These are phyloP conservation scores for Clonostachys sp. DNA, from an alignment of 2,329 filamentous ascomycete species.

Conservation along the genomic window DNA sequence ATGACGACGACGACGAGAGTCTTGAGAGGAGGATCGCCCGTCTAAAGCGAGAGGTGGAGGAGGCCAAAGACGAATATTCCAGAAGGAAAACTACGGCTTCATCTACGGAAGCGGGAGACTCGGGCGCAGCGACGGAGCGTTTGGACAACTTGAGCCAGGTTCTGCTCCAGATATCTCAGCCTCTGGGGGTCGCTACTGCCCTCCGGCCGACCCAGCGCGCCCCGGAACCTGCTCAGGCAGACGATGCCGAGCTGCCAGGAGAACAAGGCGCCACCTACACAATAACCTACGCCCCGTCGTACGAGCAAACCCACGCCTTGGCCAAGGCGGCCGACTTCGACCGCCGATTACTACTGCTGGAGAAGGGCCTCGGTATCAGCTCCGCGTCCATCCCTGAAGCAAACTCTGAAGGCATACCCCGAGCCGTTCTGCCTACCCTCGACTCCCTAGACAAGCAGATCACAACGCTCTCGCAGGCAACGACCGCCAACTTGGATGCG, in stretches of 20 bases:
- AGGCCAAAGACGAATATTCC: slow-evolving; percentile 59
- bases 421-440: slow-evolving; percentile 77
- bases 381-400: slow-evolving; percentile 62
- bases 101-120: slow-evolving; percentile 41
- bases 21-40: slow-evolving; percentile 76
- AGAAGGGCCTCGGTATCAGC: slow-evolving; percentile 76
- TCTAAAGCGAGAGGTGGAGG: slow-evolving; percentile 77
- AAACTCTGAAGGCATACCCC: slow-evolving; percentile 49
- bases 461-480: slow-evolving; percentile 67
- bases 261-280: slow-evolving; percentile 47
- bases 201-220: not conserved
- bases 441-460: slow-evolving; percentile 79
- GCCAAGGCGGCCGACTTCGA: slow-evolving; percentile 87
- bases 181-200: slow-evolving; percentile 5
- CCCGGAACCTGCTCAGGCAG: slow-evolving; percentile 1
- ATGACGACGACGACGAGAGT: slow-evolving; percentile 71
- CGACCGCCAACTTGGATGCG: slow-evolving; percentile 67
- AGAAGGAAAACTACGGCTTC: slow-evolving; percentile 45
- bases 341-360: slow-evolving; percentile 70
- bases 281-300: slow-evolving; percentile 59
- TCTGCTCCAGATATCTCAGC: slow-evolving; percentile 58
- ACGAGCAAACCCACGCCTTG: slow-evolving; percentile 66
- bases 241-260: not conserved
- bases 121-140: slow-evolving; percentile 17
- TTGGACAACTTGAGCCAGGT: slow-evolving; percentile 67